Conservation (phyloP, 129 eudicot genomes). For the Lactuca saligna region DNA sequence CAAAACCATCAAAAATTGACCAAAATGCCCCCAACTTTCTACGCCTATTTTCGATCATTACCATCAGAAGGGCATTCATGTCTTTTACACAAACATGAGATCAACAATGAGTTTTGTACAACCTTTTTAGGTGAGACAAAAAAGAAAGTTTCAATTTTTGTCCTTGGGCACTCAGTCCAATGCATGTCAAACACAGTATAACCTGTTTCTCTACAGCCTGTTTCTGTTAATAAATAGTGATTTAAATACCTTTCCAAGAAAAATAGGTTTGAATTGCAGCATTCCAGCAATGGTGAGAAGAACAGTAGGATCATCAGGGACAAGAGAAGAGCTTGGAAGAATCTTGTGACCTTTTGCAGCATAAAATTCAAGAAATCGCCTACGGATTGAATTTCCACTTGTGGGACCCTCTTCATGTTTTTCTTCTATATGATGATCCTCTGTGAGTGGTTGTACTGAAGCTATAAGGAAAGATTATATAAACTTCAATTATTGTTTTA, state of each 20-base stretch:
- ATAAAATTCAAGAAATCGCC: conserved; percentile 78
- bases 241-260: conserved; percentile 79
- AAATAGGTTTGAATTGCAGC: conserved; percentile 94
- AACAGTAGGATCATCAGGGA: conserved; percentile 95
- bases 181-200: neutral
- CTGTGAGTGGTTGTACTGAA: conserved; percentile 60
- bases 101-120: too few species aligned
- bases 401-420: conserved; percentile 35
- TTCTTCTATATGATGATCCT: conserved; percentile 47
- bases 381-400: conserved; percentile 80
- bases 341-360: conserved; percentile 80
- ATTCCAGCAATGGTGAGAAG: conserved; percentile 91
- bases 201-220: too few species aligned
- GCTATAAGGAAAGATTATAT: conserved; percentile 42
- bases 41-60: neutral
- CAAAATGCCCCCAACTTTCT: neutral
- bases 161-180: neutral
- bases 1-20: neutral
- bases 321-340: conserved; percentile 94
- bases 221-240: neutral
- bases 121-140: too few species aligned
- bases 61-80: neutral
- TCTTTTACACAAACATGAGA: neutral
- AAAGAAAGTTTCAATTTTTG: neutral
- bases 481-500: conserved; percentile 9